Evolutionary conservation across 352 stramenopile genomes (phyloP).

Genomic region (Pelagophyceae sp.): DNA sequence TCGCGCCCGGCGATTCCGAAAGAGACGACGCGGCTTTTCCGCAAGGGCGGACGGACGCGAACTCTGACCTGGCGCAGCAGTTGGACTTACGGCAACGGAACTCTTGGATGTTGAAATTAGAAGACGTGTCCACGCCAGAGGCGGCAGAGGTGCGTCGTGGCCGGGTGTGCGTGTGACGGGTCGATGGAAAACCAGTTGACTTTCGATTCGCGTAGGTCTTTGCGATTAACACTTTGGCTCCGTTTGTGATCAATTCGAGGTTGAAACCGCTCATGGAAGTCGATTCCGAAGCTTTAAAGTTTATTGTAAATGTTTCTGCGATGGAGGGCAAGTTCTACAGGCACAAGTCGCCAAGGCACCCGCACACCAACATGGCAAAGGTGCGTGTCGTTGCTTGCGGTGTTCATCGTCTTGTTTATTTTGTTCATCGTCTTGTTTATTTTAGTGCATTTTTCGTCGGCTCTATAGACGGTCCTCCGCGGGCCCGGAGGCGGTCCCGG

Average conservation of each 20-base stretch:
- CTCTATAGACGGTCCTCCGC: no score
- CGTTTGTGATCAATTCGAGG: slow-evolving; percentile 90
- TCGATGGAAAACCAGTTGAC: no score
- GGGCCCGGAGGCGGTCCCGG: no score
- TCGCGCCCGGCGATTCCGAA: not conserved
- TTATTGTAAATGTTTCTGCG: slow-evolving; percentile 90
- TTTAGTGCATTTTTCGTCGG: no score
- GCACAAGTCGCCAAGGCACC: slow-evolving; percentile 91
- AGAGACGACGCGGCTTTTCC: not conserved
- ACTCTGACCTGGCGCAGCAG: not conserved
- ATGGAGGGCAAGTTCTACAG: slow-evolving; percentile 98
- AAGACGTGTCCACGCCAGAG: slow-evolving; percentile 58
- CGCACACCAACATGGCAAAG: slow-evolving; percentile 97
- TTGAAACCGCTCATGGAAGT: slow-evolving; percentile 51
- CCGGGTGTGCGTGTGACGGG: no score
- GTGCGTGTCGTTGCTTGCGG: no score
- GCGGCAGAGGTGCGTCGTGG: no score
- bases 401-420: no score
- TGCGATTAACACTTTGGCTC: slow-evolving; percentile 86
- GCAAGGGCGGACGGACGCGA: not conserved
- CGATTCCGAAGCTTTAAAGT: slow-evolving; percentile 52
- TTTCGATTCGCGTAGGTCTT: no score
- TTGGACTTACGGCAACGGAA: not conserved
- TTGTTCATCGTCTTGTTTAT: no score
- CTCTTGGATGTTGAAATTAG: slow-evolving; percentile 5